A percentile compares a stretch with the other conserved stretches of the same genome.
Evolutionary conservation across 345 rosid genomes (phyloP).

Genomic region (Eucalyptus shirleyi): DNA sequence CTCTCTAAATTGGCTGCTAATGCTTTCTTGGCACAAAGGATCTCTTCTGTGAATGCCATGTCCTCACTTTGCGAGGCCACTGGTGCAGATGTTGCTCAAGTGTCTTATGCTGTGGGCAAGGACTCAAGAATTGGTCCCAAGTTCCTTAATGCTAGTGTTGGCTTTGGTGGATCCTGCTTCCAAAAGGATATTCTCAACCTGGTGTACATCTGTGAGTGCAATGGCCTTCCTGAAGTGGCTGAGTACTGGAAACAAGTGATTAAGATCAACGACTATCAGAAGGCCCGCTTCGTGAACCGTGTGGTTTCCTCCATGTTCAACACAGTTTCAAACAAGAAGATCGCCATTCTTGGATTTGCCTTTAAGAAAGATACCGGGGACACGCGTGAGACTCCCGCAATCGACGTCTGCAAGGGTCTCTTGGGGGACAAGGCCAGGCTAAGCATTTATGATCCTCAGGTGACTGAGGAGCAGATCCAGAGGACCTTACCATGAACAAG

Average conservation of each 20-base stretch:
- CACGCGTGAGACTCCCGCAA: constrained; percentile 89
- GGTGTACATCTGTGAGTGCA: constrained; percentile 93
- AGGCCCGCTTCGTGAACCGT: constrained; percentile 80
- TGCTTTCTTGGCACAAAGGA: constrained; percentile 90
- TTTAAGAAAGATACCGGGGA: constrained; percentile 96
- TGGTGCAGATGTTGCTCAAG: constrained; percentile 76
- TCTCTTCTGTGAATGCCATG: constrained; percentile 92
- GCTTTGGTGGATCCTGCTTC: constrained; percentile 92
- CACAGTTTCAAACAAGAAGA: constrained; percentile 75
- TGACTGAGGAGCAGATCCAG: constrained; percentile 80
- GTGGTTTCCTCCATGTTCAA: constrained; percentile 86
- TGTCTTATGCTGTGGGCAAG: constrained; percentile 69
- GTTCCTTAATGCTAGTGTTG: constrained; percentile 87
- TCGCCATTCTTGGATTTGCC: constrained; percentile 76
- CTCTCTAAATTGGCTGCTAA: constrained; percentile 95
- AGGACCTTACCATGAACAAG: constrained; percentile 90
- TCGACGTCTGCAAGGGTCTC: constrained; percentile 91
- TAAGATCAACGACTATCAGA: constrained; percentile 90
- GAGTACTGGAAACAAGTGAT: constrained; percentile 97
- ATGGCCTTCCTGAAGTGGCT: constrained; percentile 89
- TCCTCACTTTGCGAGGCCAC: constrained; percentile 93
- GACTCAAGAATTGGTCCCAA: constrained; percentile 83
- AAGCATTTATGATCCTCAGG: constrained; percentile 94
- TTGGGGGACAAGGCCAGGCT: constrained; percentile 81
- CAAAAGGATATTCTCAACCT: constrained; percentile 87